Percentiles rank a stretch among this genome's conserved stretches.
phyloP scores from a whole-genome alignment of 1,284 basidiomycete species.

The Bjerkandera adusta region DNA sequence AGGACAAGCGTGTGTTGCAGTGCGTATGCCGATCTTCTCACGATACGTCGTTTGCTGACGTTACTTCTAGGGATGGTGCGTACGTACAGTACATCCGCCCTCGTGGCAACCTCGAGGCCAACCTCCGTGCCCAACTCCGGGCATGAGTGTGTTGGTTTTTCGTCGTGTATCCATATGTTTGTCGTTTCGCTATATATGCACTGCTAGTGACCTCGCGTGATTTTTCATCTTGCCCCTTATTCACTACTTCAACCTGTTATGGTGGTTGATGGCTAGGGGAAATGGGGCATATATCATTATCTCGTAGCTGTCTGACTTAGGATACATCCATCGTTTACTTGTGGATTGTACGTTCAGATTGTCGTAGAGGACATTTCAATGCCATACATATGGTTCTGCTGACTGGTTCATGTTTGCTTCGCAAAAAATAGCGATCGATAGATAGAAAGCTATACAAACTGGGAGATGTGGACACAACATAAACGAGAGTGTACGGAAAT shows the following conservation, averaged over 20 bases:
- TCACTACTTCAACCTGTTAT: slow-evolving; percentile 67
- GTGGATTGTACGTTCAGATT: too few species aligned
- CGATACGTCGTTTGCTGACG: slow-evolving; percentile 19
- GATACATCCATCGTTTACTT: too few species aligned
- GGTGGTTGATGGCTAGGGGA: slow-evolving; percentile 78
- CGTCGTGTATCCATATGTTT: slow-evolving; percentile 17
- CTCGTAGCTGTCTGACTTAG: too few species aligned
- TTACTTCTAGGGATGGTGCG: slow-evolving; percentile 65
- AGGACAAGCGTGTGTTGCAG: slow-evolving; percentile 86
- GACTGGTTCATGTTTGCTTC: too few species aligned
- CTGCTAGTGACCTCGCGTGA: slow-evolving; percentile 10
- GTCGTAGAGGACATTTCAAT: too few species aligned
- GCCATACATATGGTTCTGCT: too few species aligned
- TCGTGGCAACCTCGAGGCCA: slow-evolving; percentile 81
- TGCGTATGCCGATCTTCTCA: slow-evolving; percentile 39
- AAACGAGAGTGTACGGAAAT: too few species aligned
- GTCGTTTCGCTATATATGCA: slow-evolving; percentile 8
- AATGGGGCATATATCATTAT: slow-evolving; percentile 65
- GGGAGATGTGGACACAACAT: too few species aligned
- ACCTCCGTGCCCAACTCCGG: slow-evolving; percentile 81
- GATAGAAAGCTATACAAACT: too few species aligned
- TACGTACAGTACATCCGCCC: slow-evolving; percentile 90
- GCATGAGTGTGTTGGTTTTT: slow-evolving; percentile 39
- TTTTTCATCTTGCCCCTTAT: slow-evolving; percentile 48
- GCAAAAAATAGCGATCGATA: too few species aligned